Conservation (phyloP, 768 basidiomycete species). For the Hygrophorus pudorinus region DNA sequence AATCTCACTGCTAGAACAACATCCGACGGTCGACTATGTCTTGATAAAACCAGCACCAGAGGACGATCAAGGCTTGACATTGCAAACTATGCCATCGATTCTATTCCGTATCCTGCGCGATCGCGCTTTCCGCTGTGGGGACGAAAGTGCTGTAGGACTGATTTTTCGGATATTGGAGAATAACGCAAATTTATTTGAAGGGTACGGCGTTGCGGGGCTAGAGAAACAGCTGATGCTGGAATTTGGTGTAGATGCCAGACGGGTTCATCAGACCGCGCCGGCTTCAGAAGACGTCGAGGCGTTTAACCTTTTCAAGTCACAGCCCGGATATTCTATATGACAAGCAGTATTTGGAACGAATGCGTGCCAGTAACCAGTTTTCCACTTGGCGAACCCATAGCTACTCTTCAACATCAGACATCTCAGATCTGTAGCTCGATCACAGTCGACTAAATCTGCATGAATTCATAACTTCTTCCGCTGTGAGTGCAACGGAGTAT, state of each 20-base stretch:
- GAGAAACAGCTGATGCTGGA: conserved; percentile 1
- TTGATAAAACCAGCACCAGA: not conserved
- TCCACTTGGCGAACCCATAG: too few species aligned
- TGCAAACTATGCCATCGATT: not conserved
- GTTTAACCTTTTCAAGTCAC: too few species aligned
- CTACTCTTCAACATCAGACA: too few species aligned
- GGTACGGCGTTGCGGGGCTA: not conserved
- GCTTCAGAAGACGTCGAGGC: too few species aligned
- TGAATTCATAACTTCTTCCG: too few species aligned
- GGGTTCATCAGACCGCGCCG: too few species aligned
- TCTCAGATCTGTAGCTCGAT: too few species aligned
- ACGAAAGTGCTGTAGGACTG: not conserved
- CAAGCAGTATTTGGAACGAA: too few species aligned
- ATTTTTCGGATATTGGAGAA: not conserved
- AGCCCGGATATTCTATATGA: too few species aligned
- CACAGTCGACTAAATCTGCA: too few species aligned
- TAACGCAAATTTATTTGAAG: not conserved
- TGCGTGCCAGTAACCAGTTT: too few species aligned
- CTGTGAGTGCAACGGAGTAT: too few species aligned
- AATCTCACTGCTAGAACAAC: not conserved
- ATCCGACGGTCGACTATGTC: not conserved
- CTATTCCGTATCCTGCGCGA: not conserved
- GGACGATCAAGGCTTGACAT: not conserved
- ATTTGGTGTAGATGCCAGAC: not conserved
- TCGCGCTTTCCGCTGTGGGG: not conserved